Evolutionary conservation across 371 early-diverging fungal genomes (phyloP).

Genomic region (Mucor velutinosus): DNA sequence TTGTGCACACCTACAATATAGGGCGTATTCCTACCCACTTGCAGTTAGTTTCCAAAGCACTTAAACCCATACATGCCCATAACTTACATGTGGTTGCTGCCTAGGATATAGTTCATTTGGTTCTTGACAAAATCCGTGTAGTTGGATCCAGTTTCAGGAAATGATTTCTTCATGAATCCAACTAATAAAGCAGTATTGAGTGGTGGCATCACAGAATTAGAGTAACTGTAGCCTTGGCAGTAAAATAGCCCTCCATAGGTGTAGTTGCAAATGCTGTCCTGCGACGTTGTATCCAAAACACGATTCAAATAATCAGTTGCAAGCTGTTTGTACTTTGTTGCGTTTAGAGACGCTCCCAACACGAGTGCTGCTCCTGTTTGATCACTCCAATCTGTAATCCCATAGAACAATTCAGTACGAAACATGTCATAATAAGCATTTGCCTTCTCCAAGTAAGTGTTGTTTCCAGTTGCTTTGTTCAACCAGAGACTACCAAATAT

Average conservation of each 20-base stretch:
- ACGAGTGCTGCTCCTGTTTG: slow-evolving; percentile 43
- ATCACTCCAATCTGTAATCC: slow-evolving; percentile 44
- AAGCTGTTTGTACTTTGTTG: slow-evolving; percentile 19
- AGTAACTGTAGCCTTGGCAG: slow-evolving; percentile 40
- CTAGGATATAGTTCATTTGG: slow-evolving; percentile 54
- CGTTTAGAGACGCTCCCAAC: slow-evolving; percentile 33
- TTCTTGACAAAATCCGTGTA: slow-evolving; percentile 43
- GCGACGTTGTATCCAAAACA: slow-evolving; percentile 16
- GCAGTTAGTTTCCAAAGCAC: background rate
- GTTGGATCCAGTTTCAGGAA: slow-evolving; percentile 11
- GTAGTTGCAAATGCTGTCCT: slow-evolving; percentile 33
- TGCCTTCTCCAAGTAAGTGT: slow-evolving; percentile 32
- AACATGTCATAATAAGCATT: slow-evolving; percentile 25
- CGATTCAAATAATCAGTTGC: slow-evolving; percentile 26
- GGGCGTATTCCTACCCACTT: slow-evolving; percentile 21
- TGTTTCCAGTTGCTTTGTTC: slow-evolving; percentile 48
- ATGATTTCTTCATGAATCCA: slow-evolving; percentile 15
- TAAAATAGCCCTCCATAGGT: slow-evolving; percentile 51
- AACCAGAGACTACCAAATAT: slow-evolving; percentile 63
- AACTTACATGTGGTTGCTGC: slow-evolving; percentile 39
- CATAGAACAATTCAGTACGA: slow-evolving; percentile 4
- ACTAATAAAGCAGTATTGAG: slow-evolving; percentile 26
- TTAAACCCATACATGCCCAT: too few relatives aligned
- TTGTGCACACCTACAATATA: slow-evolving; percentile 58
- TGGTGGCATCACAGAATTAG: slow-evolving; percentile 40